Evolutionary conservation across 176 grass and related monocot genomes (phyloP), one percentile per base, ranked within the genome.

Genomic region (Hordeum vulgare): DNA sequence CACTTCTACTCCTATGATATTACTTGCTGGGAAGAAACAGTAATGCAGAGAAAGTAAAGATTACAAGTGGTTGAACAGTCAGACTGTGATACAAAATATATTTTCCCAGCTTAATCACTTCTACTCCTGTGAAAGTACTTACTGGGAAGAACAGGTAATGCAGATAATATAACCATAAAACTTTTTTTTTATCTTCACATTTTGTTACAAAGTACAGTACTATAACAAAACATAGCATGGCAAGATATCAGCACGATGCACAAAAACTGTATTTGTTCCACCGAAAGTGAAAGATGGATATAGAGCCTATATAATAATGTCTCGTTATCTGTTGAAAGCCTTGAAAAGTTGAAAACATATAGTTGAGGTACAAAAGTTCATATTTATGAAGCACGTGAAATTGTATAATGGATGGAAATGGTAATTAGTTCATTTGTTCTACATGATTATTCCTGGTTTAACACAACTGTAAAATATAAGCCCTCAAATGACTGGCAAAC

Each of bases 31-130:
- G 18, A 56, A 56, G 51, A 56, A 56, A 21, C 51, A 51, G 47
- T 56, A 21, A 56, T 56, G 51, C 51, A 56, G 51, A 56, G 51
- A 56, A 54, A 56, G 51, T 51, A 51, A 51, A 51, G 85, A 73
- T 90, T 90, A 82, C 45, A 80, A 78, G 35, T 78, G 47, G 27
- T 47, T 24, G 86, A 77, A 73, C 8, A 57, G 80, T 86, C 67
- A 85, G 47, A 81, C 61, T 61, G 85, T 8, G 12, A 29, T 51
- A 41, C 7, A 71, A 66, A 94, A 79, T 51, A 84, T 49, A 59
- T 59, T n/a, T 26, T 15, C 36, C 23, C 42, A 35, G 73, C 20
- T 26, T 66, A 40, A 66, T 88, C 51, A 80, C 44, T 66, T 53
- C 4, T 65, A 64, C 7, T 65, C 62, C 4, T 10, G 82, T 14